phyloP scores from a whole-genome alignment of 139 green algal species.

The Gonium pectorale region DNA sequence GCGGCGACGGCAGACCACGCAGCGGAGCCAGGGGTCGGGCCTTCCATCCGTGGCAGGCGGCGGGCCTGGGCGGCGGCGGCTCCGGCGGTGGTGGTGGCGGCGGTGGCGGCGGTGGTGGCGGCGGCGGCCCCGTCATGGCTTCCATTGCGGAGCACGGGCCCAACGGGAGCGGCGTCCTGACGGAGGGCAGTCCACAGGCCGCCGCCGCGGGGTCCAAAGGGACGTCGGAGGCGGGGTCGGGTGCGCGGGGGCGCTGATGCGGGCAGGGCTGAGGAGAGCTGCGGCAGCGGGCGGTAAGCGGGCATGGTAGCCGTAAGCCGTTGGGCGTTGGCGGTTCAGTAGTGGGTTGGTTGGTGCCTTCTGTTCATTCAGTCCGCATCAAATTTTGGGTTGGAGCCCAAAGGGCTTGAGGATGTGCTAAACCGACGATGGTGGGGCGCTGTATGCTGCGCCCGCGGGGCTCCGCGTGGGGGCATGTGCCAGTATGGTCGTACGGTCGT shows the following conservation, averaged over 20 bases:
- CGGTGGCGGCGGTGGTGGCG: not conserved
- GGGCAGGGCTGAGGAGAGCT: no score
- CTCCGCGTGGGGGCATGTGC: no score
- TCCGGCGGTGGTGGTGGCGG: not conserved
- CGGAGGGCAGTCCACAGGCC: not conserved
- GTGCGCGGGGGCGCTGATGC: not conserved
- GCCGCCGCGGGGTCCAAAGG: not conserved
- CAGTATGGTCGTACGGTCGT: no score
- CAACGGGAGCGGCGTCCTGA: not conserved
- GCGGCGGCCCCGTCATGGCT: not conserved
- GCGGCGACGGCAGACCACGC: not conserved
- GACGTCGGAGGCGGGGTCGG: not conserved
- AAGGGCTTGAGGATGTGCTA: no score
- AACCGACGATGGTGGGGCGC: no score
- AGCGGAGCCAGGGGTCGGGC: not conserved
- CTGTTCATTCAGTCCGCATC: no score
- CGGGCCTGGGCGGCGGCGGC: not conserved
- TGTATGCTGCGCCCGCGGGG: no score
- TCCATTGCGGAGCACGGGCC: slow-evolving; percentile 26
- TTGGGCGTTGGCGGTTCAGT: not conserved
- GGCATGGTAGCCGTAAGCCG: not conserved
- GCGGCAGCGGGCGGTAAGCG: no score
- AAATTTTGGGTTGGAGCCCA: no score
- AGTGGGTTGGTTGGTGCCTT: no score
- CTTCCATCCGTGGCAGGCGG: not conserved